Conservation (phyloP, 768 basidiomycete species). For the Pisolithus marmoratus region DNA sequence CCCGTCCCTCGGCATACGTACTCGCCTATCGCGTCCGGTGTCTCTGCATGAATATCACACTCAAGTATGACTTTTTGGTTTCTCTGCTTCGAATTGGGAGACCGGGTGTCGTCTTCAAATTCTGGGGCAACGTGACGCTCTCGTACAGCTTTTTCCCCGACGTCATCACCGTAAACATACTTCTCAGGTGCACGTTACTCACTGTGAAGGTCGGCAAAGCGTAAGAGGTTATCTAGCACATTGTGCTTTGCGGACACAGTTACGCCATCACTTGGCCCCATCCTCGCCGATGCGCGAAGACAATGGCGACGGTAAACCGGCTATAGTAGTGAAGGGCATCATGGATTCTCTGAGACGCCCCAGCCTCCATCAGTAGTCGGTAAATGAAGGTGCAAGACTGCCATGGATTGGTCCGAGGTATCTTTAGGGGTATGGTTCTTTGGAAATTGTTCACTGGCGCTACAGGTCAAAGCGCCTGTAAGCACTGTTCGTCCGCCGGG, state of each 20-base stretch:
- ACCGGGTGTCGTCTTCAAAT: slow-evolving; percentile 55
- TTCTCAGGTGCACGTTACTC: slow-evolving; percentile 51
- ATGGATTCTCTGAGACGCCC: slow-evolving; percentile 19
- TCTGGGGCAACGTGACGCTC: slow-evolving; percentile 62
- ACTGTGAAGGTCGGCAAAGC: slow-evolving; percentile 49
- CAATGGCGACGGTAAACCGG: slow-evolving; percentile 6
- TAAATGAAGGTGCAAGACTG: slow-evolving; percentile 42
- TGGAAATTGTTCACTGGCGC: slow-evolving; percentile 47
- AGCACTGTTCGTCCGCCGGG: slow-evolving; percentile 20
- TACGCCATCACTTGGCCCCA: slow-evolving; percentile 14
- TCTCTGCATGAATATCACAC: slow-evolving; percentile 17
- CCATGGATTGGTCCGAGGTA: slow-evolving; percentile 43
- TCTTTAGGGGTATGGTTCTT: slow-evolving; percentile 56
- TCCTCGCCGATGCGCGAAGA: neutral
- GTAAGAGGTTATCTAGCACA: slow-evolving; percentile 42
- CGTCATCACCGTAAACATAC: slow-evolving; percentile 48
- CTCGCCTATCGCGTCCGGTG: too few species aligned
- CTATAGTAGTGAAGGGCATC: slow-evolving; percentile 25
- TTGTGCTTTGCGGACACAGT: neutral
- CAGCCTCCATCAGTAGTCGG: slow-evolving; percentile 28
- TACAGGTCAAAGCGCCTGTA: slow-evolving; percentile 33
- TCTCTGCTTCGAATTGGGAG: slow-evolving; percentile 46
- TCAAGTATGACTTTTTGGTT: slow-evolving; percentile 41
- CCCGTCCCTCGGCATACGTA: too few species aligned
- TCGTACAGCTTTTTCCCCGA: slow-evolving; percentile 58